These are phyloP conservation scores for Cutaneotrichosporon mucoides DNA, from an alignment of 1,284 basidiomycete genomes.

Conservation along the genomic window DNA sequence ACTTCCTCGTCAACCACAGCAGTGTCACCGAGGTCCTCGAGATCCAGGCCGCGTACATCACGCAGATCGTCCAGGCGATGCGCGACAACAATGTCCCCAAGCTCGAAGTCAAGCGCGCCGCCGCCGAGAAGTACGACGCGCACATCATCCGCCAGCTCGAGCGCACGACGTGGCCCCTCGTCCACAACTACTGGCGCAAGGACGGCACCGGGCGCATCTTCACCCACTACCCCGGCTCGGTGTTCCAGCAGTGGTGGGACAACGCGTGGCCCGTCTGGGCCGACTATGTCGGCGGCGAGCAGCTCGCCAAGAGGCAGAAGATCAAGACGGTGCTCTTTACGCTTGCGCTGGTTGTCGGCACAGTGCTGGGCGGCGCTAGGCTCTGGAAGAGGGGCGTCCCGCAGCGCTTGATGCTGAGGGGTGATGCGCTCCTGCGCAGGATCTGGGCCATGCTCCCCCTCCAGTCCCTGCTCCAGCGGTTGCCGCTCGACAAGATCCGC, in stretches of 20 bases:
- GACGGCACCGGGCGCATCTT: slow-evolving; percentile 19
- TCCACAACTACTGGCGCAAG: slow-evolving; percentile 22
- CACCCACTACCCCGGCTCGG: slow-evolving; percentile 20
- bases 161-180: slow-evolving; percentile 15
- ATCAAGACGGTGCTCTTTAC: not conserved
- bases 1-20: slow-evolving; percentile 26
- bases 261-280: slow-evolving; percentile 13
- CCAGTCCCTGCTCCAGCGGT: too few relatives aligned
- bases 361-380: not conserved
- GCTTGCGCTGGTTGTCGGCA: not conserved
- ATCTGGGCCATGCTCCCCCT: too few relatives aligned
- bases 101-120: slow-evolving; percentile 18
- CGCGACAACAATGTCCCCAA: slow-evolving; percentile 15
- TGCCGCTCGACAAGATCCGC: too few relatives aligned
- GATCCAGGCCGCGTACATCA: slow-evolving; percentile 19
- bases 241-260: slow-evolving; percentile 16
- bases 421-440: not conserved
- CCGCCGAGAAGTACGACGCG: slow-evolving; percentile 15
- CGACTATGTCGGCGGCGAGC: slow-evolving; percentile 19
- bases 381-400: not conserved
- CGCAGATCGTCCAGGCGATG: slow-evolving; percentile 14
- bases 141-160: slow-evolving; percentile 13
- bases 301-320: slow-evolving; percentile 12
- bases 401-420: not conserved
- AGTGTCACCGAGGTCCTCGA: slow-evolving; percentile 16